Evolutionary conservation across 495 filamentous ascomycete species (phyloP), one percentile per base, ranked within the genome.

Genomic region (Daldinia childiae): DNA sequence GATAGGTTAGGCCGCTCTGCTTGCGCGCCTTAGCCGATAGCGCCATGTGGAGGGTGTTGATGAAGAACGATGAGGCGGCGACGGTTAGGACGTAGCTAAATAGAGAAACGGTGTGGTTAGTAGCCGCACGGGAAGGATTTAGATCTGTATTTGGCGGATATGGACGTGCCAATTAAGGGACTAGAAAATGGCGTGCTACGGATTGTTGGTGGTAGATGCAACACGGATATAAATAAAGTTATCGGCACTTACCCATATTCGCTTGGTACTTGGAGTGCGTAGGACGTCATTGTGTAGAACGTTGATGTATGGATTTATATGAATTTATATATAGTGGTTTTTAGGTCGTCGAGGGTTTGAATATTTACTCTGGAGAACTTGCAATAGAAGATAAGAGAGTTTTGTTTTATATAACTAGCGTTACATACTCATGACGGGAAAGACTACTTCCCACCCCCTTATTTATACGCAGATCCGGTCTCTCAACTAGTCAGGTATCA

Each of bases 1-100:
- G 91, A 72, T 88, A 93, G 15, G 80, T 79, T 57, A 93, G 76
- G 43, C 87, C 83, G 73, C 88, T 84, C 1, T 69, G 68, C 67
- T 82, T 87, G 74, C 91, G 90, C 64, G 81, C 63, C 5, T 36
- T 54, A 45, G 61, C 73, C 34, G 83, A 84, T 65, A 88, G 68
- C 34, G 64, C 6, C 57, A 77, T 69, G 78, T 93, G 91, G 64
- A 79, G 79, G 14, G 73, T 73, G 79, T 84, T 86, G 73, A 92
- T 66, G 68, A 90, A 82, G 75, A 87, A 79, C 41, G 89, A 86
- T 51, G 90, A 80, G 55, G 86, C 84, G 17, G 89, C 85, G 64
- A 87, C 83, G 68, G 79, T 82, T 45, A 94, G 85, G 80, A 90
- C 89, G 75, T 81, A 82, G 75, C 82, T 83, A 45, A 38, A 54